Conservation (phyloP, 164 flowering plant species). For the Pachysandra terminalis region DNA sequence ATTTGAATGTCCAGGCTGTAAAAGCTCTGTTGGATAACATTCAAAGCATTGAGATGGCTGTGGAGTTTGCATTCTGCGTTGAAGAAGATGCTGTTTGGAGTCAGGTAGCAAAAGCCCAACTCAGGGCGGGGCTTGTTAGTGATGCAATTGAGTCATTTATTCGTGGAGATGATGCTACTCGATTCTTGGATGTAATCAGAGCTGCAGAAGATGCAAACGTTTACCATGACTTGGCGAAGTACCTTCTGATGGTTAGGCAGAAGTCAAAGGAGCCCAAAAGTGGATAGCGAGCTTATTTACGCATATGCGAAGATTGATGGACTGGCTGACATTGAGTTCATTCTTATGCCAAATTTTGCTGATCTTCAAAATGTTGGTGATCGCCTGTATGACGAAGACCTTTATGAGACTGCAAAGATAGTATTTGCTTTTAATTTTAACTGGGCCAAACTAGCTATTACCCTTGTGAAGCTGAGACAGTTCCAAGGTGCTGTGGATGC, state of each 20-base stretch:
- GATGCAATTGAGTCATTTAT: slow-evolving; percentile 99
- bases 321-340: slow-evolving; percentile 92
- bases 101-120: slow-evolving; percentile 98
- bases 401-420: slow-evolving; percentile 96
- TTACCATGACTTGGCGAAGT: slow-evolving; percentile 89
- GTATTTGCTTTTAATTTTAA: slow-evolving; percentile 92
- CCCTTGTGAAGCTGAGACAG: slow-evolving; percentile 84
- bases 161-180: slow-evolving; percentile 96
- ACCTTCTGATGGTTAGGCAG: slow-evolving; percentile 96
- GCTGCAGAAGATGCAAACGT: slow-evolving; percentile 88
- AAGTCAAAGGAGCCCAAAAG: slow-evolving; percentile 94
- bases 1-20: slow-evolving; percentile 96
- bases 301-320: slow-evolving; percentile 99
- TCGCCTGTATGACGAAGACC: slow-evolving; percentile 83
- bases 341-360: slow-evolving; percentile 99
- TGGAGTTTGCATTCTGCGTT: slow-evolving; percentile 98
- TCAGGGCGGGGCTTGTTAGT: slow-evolving; percentile 88
- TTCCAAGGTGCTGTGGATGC: slow-evolving; percentile 99
- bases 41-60: slow-evolving; percentile 86
- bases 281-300: slow-evolving; percentile 97
- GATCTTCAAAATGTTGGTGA: slow-evolving; percentile 97
- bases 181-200: slow-evolving; percentile 85
- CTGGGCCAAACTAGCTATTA: slow-evolving; percentile 93
- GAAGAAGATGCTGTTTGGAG: slow-evolving; percentile 99
- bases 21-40: slow-evolving; percentile 91